Percentiles rank a stretch among this genome's conserved stretches.
These are phyloP conservation scores for Tylopilus rubrobrunneus DNA, from an alignment of 768 basidiomycete genomes.

Conservation along the genomic window DNA sequence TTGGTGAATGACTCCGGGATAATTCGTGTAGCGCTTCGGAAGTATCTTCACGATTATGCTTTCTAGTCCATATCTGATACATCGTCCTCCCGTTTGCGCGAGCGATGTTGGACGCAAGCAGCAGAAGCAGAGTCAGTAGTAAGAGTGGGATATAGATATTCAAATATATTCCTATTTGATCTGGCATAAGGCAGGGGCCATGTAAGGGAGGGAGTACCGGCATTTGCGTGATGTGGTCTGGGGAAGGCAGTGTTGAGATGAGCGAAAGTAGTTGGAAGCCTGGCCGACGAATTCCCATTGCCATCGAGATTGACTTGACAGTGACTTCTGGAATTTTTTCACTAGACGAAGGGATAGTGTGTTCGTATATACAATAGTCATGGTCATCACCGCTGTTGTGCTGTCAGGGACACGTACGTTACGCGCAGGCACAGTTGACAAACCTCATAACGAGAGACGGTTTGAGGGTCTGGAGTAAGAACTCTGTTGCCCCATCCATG, in stretches of 20 bases:
- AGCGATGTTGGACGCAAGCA: slow-evolving; percentile 32
- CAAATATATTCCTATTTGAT: slow-evolving; percentile 78
- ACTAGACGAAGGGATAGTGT: slow-evolving; percentile 30
- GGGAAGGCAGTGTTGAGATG: slow-evolving; percentile 33
- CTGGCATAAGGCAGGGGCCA: slow-evolving; percentile 73
- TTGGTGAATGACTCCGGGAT: slow-evolving; percentile 1
- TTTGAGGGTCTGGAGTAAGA: slow-evolving; percentile 58
- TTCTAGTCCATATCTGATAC: slow-evolving; percentile 6
- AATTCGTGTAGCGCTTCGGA: slow-evolving; percentile 11
- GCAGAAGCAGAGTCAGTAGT: slow-evolving; percentile 51
- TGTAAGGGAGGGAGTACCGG: slow-evolving; percentile 41
- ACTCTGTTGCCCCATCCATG: slow-evolving; percentile 58
- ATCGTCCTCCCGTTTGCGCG: slow-evolving; percentile 8
- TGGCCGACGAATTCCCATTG: slow-evolving; percentile 78
- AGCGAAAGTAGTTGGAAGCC: slow-evolving; percentile 91
- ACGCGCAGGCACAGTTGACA: slow-evolving; percentile 8
- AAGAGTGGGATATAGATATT: slow-evolving; percentile 66
- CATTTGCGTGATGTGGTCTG: slow-evolving; percentile 31
- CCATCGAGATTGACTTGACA: slow-evolving; percentile 87
- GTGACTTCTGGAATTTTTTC: slow-evolving; percentile 65
- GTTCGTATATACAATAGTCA: slow-evolving; percentile 84
- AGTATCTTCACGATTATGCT: slow-evolving; percentile 5
- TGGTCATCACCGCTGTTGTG: slow-evolving; percentile 82
- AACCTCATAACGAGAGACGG: slow-evolving; percentile 79
- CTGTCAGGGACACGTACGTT: slow-evolving; percentile 2